A percentile compares a stretch with the other conserved stretches of the same genome.
These are phyloP conservation scores for Cladosporium halotolerans DNA, from an alignment of 2,329 filamentous ascomycete species.

Conservation along the genomic window DNA sequence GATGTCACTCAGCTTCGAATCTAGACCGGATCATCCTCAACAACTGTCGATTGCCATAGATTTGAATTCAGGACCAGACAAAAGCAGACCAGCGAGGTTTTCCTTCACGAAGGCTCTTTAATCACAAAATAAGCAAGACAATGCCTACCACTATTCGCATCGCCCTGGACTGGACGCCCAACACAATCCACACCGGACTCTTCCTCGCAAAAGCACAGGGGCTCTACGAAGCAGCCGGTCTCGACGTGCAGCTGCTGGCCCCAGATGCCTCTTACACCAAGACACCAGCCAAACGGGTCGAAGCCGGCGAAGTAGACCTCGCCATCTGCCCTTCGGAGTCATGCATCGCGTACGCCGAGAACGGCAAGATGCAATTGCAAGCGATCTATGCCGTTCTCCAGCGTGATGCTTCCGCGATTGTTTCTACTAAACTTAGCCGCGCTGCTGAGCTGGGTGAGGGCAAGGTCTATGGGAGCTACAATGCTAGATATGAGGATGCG, in stretches of 20 bases:
- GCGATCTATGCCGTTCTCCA: conserved; percentile 31
- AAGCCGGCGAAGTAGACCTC: conserved; percentile 25
- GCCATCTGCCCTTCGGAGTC: conserved; percentile 30
- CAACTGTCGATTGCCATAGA: neutral
- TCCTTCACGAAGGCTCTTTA: no score
- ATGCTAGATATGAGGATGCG: conserved; percentile 28
- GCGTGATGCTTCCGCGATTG: conserved; percentile 28
- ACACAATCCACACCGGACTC: conserved; percentile 30
- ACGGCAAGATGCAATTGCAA: conserved; percentile 24
- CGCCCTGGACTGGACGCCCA: conserved; percentile 31
- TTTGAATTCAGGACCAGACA: neutral
- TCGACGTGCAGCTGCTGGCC: conserved; percentile 26
- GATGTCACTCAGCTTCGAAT: no score
- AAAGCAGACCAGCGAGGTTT: neutral
- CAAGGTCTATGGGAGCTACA: conserved; percentile 27
- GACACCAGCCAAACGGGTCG: conserved; percentile 26
- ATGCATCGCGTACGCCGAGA: conserved; percentile 28
- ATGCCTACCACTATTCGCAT: conserved; percentile 20
- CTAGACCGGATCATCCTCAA: no score
- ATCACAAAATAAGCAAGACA: neutral
- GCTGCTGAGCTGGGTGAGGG: conserved; percentile 23
- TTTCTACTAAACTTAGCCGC: conserved; percentile 21
- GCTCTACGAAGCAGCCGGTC: conserved; percentile 19
- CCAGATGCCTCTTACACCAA: conserved; percentile 24
- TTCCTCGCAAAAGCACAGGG: conserved; percentile 22